phyloP scores from a whole-genome alignment of 2,329 filamentous ascomycete species.

The Penicillium sp. region DNA sequence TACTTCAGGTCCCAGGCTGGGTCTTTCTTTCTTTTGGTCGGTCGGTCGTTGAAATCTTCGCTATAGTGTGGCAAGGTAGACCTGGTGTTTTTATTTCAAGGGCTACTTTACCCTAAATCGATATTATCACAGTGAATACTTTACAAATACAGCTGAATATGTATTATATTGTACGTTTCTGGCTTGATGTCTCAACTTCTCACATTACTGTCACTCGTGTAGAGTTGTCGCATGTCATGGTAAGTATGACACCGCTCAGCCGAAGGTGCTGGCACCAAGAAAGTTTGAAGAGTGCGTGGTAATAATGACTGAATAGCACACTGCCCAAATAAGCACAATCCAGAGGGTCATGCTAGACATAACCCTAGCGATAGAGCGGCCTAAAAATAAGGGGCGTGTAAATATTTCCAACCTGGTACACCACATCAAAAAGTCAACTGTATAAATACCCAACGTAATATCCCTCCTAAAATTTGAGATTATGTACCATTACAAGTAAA shows the following conservation, averaged over 20 bases:
- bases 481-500: neutral
- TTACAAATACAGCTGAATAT: neutral
- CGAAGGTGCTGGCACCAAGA: neutral
- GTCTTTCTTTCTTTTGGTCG: conserved; percentile 18
- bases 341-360: neutral
- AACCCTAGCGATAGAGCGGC: neutral
- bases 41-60: conserved; percentile 9
- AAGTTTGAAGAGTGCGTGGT: neutral
- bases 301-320: conserved; percentile 2
- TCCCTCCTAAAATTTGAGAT: too few species aligned
- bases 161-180: too few species aligned
- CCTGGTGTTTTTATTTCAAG: conserved; percentile 16
- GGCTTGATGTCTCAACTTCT: neutral
- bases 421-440: neutral
- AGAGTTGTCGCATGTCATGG: neutral
- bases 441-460: neutral
- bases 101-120: conserved; percentile 26
- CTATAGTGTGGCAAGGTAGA: conserved; percentile 18
- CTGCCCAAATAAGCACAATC: neutral
- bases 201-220: neutral
- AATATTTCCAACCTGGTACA: neutral
- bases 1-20: conserved; percentile 4
- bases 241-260: conserved; percentile 8
- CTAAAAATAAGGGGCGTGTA: neutral
- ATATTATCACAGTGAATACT: conserved; percentile 1